These are phyloP conservation scores for Dioscorea cayenensis DNA, from an alignment of 116 monocot genomes.

Conservation along the genomic window DNA sequence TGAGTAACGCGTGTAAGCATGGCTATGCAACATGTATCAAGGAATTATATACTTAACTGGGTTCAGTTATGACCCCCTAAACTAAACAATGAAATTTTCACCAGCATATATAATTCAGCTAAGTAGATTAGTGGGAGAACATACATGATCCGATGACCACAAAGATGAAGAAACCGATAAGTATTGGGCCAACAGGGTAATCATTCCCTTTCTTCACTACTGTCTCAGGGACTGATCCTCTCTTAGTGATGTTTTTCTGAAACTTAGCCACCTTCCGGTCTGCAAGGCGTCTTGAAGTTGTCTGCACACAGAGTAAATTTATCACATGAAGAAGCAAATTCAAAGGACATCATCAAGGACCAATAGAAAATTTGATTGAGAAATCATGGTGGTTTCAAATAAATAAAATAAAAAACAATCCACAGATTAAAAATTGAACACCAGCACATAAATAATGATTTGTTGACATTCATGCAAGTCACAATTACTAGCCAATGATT, in stretches of 20 bases:
- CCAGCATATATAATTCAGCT: neutral
- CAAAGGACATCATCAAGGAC: neutral
- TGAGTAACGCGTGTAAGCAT: too few species aligned
- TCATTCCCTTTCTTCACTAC: slow-evolving; percentile 64
- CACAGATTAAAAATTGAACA: too few species aligned
- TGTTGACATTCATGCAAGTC: too few species aligned
- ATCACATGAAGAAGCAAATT: neutral
- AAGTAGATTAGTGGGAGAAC: neutral
- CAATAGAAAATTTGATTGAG: neutral
- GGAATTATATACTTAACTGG: too few species aligned
- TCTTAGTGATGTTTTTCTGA: slow-evolving; percentile 83
- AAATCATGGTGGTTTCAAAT: too few species aligned
- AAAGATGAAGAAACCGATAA: slow-evolving; percentile 81
- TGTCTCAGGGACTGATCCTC: slow-evolving; percentile 71
- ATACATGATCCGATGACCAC: slow-evolving; percentile 91
- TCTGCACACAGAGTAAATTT: slow-evolving; percentile 20
- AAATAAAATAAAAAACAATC: too few species aligned
- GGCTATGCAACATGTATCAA: too few species aligned
- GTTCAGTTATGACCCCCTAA: too few species aligned
- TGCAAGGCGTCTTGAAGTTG: slow-evolving; percentile 84
- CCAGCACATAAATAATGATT: too few species aligned
- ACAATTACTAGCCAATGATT: too few species aligned
- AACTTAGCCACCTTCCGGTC: slow-evolving; percentile 75
- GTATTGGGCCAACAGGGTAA: slow-evolving; percentile 79
- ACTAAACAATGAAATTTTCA: neutral